Conservation (phyloP, 169 alveolate genomes). For the Plasmodium vivax region DNA sequence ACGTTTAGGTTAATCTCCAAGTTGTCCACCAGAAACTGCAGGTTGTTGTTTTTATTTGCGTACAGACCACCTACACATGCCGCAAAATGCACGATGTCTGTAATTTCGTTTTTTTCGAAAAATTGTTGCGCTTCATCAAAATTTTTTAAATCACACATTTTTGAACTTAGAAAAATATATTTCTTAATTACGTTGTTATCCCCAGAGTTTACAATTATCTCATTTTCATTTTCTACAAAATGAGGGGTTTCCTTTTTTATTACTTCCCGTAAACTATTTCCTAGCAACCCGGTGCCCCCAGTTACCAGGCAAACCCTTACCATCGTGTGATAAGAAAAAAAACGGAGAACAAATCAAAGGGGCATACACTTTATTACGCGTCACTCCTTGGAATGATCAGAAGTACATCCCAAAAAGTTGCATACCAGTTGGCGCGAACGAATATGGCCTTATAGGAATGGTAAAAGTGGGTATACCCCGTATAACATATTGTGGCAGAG, state of each 20-base stretch:
- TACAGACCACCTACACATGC: slow-evolving; percentile 65
- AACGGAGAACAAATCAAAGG: neutral
- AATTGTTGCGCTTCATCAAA: slow-evolving; percentile 23
- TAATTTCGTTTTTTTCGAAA: slow-evolving; percentile 55
- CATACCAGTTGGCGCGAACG: neutral
- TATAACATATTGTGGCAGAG: neutral
- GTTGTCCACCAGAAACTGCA: slow-evolving; percentile 31
- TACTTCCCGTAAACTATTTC: slow-evolving; percentile 58
- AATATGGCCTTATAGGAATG: neutral
- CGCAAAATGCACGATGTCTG: slow-evolving; percentile 72
- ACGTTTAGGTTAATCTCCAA: slow-evolving; percentile 62
- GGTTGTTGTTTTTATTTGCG: slow-evolving; percentile 56
- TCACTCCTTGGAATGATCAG: neutral
- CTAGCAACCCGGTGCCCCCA: slow-evolving; percentile 71
- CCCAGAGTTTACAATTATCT: slow-evolving; percentile 56
- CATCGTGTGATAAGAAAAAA: slow-evolving; percentile 30
- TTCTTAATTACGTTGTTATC: slow-evolving; percentile 46
- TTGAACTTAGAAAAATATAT: slow-evolving; percentile 69
- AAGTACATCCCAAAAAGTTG: neutral
- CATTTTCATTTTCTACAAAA: slow-evolving; percentile 50
- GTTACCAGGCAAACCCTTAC: slow-evolving; percentile 61
- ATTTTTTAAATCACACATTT: slow-evolving; percentile 65
- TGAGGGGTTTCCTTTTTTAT: slow-evolving; percentile 18
- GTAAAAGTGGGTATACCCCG: neutral
- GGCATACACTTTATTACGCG: neutral